A percentile compares a stretch with the other conserved stretches of the same genome.
Conservation (phyloP, 148 eudicot genomes). For the Rhododendron simsii region DNA sequence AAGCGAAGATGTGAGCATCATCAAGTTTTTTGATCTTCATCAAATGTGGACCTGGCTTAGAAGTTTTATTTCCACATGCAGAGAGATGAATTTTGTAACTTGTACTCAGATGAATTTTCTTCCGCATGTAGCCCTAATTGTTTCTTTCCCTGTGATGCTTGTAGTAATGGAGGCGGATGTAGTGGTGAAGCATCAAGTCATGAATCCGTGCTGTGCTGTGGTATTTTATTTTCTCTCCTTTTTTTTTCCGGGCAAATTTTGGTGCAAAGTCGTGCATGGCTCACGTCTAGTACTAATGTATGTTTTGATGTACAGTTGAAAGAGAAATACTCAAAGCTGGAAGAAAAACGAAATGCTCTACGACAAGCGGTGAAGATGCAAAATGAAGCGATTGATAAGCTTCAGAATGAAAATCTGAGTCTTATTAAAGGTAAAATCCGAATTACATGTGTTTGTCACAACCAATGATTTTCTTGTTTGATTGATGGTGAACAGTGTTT, state of each 20-base stretch:
- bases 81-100: no score
- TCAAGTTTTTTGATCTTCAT: no score
- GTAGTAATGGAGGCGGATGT: constrained; percentile 5
- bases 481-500: background rate
- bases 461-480: background rate
- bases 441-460: background rate
- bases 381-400: constrained; percentile 9
- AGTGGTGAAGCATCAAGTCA: background rate
- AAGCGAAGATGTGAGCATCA: no score
- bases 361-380: constrained; percentile 11
- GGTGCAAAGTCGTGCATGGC: background rate
- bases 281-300: background rate
- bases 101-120: no score
- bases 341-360: background rate
- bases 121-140: no score
- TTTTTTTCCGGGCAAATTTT: background rate
- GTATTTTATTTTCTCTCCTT: background rate
- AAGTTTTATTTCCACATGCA: no score
- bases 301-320: constrained; percentile 11
- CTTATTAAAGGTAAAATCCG: constrained; percentile 10
- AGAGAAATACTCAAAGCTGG: constrained; percentile 16
- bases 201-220: constrained; percentile 12
- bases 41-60: no score
- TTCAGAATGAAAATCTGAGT: constrained; percentile 8
- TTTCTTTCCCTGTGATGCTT: background rate